phyloP scores from a whole-genome alignment of 2,329 filamentous ascomycete species.

The Shiraia bambusicola region DNA sequence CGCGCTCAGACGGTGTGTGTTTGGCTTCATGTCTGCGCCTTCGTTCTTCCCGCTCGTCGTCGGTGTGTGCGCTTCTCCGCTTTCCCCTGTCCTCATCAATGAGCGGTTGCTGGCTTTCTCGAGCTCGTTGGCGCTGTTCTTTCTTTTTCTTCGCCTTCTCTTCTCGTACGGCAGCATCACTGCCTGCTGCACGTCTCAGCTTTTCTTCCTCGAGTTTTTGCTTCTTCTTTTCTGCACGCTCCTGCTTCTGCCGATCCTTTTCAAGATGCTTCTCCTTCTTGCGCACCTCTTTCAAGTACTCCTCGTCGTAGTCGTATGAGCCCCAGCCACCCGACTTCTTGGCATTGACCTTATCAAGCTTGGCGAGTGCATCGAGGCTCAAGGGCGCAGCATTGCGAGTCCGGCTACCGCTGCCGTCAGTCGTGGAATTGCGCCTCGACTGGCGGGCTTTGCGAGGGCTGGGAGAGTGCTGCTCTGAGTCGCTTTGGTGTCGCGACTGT shows the following conservation, averaged over 20 bases:
- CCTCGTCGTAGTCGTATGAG: constrained; percentile 45
- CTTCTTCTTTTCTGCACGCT: constrained; percentile 41
- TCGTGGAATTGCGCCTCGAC: constrained; percentile 24
- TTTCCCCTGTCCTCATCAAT: constrained; percentile 22
- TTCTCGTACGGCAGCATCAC: constrained; percentile 24
- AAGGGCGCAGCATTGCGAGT: constrained; percentile 37
- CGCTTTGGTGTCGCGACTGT: constrained; percentile 27
- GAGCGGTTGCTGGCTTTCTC: constrained; percentile 20
- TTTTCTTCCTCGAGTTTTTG: constrained; percentile 43
- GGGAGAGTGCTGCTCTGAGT: constrained; percentile 34
- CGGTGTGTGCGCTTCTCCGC: constrained; percentile 25
- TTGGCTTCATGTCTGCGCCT: constrained; percentile 30
- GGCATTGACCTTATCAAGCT: constrained; percentile 64
- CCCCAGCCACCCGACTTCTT: constrained; percentile 49
- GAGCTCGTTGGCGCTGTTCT: constrained; percentile 37
- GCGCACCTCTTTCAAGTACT: constrained; percentile 42
- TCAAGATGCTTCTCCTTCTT: constrained; percentile 39
- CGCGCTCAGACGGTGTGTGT: constrained; percentile 43
- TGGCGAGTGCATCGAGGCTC: constrained; percentile 63
- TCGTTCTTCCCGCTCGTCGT: constrained; percentile 34
- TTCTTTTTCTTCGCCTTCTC: constrained; percentile 29
- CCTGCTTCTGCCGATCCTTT: constrained; percentile 37
- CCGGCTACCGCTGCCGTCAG: constrained; percentile 35
- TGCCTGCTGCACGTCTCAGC: constrained; percentile 21
- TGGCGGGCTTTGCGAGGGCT: constrained; percentile 22